phyloP scores from a whole-genome alignment of 352 stramenopile genomes.

The Phytophthora melonis region DNA sequence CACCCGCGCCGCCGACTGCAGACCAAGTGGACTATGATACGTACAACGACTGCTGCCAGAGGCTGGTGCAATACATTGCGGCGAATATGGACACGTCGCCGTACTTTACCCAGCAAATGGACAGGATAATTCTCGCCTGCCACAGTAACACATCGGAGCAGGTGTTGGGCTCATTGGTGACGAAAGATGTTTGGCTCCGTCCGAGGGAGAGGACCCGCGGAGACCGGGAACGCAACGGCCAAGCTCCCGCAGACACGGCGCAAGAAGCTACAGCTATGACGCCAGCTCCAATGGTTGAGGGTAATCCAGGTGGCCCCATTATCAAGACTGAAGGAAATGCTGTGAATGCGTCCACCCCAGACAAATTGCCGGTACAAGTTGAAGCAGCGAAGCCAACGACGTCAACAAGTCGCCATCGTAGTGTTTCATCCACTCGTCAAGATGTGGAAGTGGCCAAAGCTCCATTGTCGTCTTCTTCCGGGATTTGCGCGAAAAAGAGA shows the following conservation, averaged over 20 bases:
- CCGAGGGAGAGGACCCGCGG: neutral
- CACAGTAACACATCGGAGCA: constrained; percentile 18
- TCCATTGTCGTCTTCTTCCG: neutral
- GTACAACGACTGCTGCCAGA: constrained; percentile 3
- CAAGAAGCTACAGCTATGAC: neutral
- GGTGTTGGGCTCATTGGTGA: constrained; percentile 45
- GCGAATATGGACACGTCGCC: constrained; percentile 4
- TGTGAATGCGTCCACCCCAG: neutral
- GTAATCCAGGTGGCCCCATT: neutral
- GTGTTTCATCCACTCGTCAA: neutral
- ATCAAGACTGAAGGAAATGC: constrained; percentile 21
- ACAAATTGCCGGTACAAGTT: neutral
- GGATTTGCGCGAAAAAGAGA: neutral
- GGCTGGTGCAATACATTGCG: neutral
- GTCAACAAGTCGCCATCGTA: neutral
- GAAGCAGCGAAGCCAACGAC: neutral
- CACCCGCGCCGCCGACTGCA: constrained; percentile 7
- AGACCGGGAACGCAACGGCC: constrained; percentile 13
- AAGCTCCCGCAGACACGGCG: neutral
- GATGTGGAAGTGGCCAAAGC: neutral
- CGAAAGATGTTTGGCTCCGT: constrained; percentile 62
- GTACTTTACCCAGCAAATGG: constrained; percentile 5
- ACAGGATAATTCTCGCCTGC: neutral
- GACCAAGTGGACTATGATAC: constrained; percentile 13
- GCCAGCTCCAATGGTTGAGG: neutral